phyloP scores from a whole-genome alignment of 2,329 filamentous ascomycete genomes.

The Fusarium aywerte region DNA sequence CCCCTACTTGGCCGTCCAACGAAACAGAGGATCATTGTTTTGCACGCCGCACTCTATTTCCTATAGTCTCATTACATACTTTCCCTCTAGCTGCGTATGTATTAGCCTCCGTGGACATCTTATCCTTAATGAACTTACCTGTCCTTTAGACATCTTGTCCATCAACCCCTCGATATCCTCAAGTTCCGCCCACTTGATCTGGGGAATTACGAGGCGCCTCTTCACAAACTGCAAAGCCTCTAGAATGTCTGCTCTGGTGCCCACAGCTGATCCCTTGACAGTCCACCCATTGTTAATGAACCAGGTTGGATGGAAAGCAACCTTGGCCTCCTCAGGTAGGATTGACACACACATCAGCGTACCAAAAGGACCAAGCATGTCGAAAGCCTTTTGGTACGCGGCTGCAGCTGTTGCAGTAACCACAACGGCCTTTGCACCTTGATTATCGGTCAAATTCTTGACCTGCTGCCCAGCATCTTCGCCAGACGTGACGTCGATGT shows the following conservation, averaged over 20 bases:
- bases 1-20: too few species aligned
- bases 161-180: constrained; percentile 31
- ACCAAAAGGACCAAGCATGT: constrained; percentile 48
- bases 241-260: constrained; percentile 52
- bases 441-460: constrained; percentile 24
- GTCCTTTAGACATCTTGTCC: constrained; percentile 30
- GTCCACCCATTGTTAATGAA: constrained; percentile 52
- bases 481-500: constrained; percentile 48
- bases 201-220: constrained; percentile 24
- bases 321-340: constrained; percentile 40
- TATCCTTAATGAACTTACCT: neutral
- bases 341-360: constrained; percentile 55
- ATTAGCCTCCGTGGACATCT: neutral
- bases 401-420: constrained; percentile 47
- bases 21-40: too few species aligned
- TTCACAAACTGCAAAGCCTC: constrained; percentile 56
- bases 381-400: constrained; percentile 52
- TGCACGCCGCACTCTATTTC: neutral
- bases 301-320: constrained; percentile 50
- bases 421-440: constrained; percentile 45
- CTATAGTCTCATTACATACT: constrained; percentile 35
- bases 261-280: constrained; percentile 52
- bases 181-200: constrained; percentile 23
- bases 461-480: constrained; percentile 23
- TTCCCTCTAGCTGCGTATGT: constrained; percentile 9